Conservation (phyloP, 768 basidiomycete genomes). For the Trametes villosa region DNA sequence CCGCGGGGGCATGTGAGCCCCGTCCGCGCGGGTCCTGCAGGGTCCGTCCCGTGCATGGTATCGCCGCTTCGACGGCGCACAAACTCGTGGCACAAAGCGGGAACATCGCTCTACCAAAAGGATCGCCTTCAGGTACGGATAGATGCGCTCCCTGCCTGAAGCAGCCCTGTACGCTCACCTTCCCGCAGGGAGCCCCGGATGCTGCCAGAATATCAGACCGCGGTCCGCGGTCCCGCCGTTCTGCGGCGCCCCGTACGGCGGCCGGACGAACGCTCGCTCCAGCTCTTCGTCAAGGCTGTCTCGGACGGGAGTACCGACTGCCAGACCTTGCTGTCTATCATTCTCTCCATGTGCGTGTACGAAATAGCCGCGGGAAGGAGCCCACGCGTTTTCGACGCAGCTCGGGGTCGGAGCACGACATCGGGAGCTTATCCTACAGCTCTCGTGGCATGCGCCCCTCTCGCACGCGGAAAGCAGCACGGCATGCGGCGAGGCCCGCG, state of each 20-base stretch:
- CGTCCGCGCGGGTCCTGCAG: neutral
- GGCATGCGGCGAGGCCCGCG: neutral
- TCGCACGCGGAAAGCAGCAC: neutral
- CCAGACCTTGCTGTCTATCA: neutral
- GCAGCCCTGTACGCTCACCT: slow-evolving; percentile 6
- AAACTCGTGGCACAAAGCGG: neutral
- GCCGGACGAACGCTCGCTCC: no score
- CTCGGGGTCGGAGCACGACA: neutral
- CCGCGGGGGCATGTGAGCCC: neutral
- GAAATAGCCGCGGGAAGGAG: slow-evolving; percentile 1
- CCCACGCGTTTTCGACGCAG: neutral
- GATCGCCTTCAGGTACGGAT: slow-evolving; percentile 16
- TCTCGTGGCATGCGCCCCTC: neutral
- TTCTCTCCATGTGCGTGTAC: neutral
- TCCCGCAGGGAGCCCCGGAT: no score
- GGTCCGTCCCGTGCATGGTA: neutral
- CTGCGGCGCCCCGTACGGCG: no score
- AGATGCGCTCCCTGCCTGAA: slow-evolving; percentile 7
- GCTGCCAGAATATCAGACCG: no score
- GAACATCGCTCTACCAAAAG: neutral
- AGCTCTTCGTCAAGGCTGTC: no score
- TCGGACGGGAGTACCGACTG: neutral
- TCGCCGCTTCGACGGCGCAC: neutral
- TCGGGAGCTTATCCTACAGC: neutral
- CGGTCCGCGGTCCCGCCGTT: no score